phyloP scores from a whole-genome alignment of 495 filamentous ascomycete genomes.

The Opeltia flavorubescens region DNA sequence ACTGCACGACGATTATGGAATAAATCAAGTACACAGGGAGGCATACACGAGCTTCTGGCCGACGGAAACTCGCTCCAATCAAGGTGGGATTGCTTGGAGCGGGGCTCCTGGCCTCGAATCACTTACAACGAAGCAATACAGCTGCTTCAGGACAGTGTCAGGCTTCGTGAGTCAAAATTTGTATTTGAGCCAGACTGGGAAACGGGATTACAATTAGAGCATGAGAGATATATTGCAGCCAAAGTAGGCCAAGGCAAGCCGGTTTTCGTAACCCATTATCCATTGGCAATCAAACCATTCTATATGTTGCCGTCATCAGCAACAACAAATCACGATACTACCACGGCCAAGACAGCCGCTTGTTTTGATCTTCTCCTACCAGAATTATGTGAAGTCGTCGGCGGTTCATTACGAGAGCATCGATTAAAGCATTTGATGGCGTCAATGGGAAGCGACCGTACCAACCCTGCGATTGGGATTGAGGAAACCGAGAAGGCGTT shows the following conservation, averaged over 20 bases:
- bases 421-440: constrained; percentile 52
- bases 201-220: constrained; percentile 73
- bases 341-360: constrained; percentile 49
- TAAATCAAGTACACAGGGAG: constrained; percentile 20
- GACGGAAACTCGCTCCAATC: no score
- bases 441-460: constrained; percentile 49
- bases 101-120: constrained; percentile 59
- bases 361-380: constrained; percentile 94
- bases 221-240: constrained; percentile 77
- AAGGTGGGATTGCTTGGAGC: constrained; percentile 18
- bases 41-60: background rate
- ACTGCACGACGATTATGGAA: constrained; percentile 23
- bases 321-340: background rate
- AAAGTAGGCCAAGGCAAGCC: constrained; percentile 53
- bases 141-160: constrained; percentile 45
- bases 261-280: constrained; percentile 90
- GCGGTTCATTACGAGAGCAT: constrained; percentile 89
- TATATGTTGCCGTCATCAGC: constrained; percentile 64
- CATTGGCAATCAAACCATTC: constrained; percentile 76
- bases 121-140: constrained; percentile 72
- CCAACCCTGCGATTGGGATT: background rate
- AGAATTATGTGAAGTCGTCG: constrained; percentile 76
- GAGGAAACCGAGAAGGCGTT: background rate
- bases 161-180: constrained; percentile 39
- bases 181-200: constrained; percentile 53